phyloP scores from a whole-genome alignment of 2,329 filamentous ascomycete genomes.

The Fusarium sp. region DNA sequence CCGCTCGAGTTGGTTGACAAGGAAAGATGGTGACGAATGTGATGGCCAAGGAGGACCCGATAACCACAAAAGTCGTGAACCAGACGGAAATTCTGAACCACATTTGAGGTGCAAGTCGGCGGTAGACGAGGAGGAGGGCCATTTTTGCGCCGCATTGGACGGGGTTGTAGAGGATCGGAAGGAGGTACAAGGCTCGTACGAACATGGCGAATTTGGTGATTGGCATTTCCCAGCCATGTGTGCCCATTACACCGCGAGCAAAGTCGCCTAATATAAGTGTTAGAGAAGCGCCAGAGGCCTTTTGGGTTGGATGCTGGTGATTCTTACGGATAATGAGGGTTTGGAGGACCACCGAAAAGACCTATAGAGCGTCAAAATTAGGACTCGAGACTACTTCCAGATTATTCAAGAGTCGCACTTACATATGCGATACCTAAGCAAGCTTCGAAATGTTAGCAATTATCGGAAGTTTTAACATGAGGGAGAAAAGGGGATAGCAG shows the following conservation, averaged over 20 bases:
- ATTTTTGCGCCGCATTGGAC: constrained; percentile 19
- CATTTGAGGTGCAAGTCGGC: constrained; percentile 8
- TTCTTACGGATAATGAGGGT: constrained; percentile 20
- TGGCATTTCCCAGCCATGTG: constrained; percentile 32
- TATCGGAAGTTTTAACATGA: not conserved
- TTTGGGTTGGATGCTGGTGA: not conserved
- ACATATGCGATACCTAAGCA: constrained; percentile 24
- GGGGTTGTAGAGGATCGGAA: constrained; percentile 30
- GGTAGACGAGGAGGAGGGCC: constrained; percentile 16
- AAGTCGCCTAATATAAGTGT: constrained; percentile 10
- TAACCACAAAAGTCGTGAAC: constrained; percentile 6
- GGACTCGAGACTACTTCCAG: not conserved
- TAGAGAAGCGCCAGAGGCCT: not conserved
- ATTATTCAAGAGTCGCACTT: not conserved
- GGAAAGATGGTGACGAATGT: constrained; percentile 23
- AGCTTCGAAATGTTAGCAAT: not conserved
- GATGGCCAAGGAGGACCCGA: constrained; percentile 22
- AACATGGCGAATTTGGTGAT: constrained; percentile 16
- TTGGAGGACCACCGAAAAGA: constrained; percentile 23
- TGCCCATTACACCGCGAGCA: constrained; percentile 20
- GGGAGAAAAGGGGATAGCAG: not conserved
- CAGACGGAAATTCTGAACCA: constrained; percentile 19
- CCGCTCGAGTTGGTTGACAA: constrained; percentile 10
- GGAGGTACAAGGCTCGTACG: constrained; percentile 3
- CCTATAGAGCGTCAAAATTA: not conserved